Evolutionary conservation across 2,329 filamentous ascomycete species (phyloP), one percentile per base, ranked within the genome.

Genomic region (Chaetomium olivaceum): DNA sequence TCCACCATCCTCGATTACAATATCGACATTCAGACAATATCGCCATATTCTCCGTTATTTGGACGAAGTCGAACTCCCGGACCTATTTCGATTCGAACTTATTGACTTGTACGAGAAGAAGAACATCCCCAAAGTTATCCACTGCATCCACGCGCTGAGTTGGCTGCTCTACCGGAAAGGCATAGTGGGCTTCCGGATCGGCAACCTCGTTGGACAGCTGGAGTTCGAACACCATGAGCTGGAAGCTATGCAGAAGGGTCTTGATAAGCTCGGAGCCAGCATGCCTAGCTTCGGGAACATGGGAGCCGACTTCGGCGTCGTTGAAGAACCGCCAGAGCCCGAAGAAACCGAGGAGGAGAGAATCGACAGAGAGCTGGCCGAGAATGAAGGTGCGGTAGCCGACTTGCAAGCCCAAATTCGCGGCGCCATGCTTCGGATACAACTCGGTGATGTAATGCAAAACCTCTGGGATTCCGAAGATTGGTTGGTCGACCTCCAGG

Each of bases 81-180:
- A 99, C 72, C 85, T 99, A 21, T 99, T 99, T 77, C 89, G 94
- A 64, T 99, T 99, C 77, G 95, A 99, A 77, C 83, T 98, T 55
- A 96, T 98, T 69, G 95, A 99, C 78, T 81, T 99, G 14, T 99
- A 99, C 80, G 96, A 99, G 79, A 99, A 98, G 83, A 99, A 99
- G 80, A 99, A 99, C 73, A 96, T 98, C 1, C 95, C 95, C 4
- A 99, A 98, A 77, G 96, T 98, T 75, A 99, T 99, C 68, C 96
- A 99, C 80, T 99, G 95, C 76, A 95, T 99, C 61, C 95, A 99
- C 74, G 95, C 95, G 0, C 82, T 99, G 21, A 98, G 94, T 76
- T 99, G 94, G 93, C 84, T 99, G n/a, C 83, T 99, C 12, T 97
- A 92, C 78, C 90, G 95, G 58, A 95, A 97, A 76, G 94, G 95